Base-by-base conservation (phyloP, 768 basidiomycete genomes). In the Suillus luteus region DNA sequence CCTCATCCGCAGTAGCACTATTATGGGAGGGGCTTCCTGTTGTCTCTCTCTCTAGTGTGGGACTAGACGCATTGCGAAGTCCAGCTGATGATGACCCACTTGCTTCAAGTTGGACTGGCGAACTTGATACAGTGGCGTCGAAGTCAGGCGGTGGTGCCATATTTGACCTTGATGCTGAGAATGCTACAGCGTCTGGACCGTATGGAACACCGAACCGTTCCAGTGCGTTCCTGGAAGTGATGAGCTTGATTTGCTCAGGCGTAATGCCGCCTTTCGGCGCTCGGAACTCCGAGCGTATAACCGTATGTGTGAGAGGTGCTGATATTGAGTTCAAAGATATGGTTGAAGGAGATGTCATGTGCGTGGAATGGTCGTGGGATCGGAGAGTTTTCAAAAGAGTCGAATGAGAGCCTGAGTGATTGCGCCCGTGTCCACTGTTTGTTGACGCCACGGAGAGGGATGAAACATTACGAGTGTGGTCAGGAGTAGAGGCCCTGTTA, bases 261-360 rank as follows among this genome's bases (percentile, higher is more conserved):
- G 83, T 84, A 15, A 81, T 76, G 0, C 84, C 83, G 5, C 76
- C 71, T 57, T 74, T 73, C 24, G 83, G 83, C 62, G 86, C 90
- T 19, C 83, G 82, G 65, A 92, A 90, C 71, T 89, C 87, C 1
- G 91, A 88, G 27, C 89, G 86, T 24, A 83, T 78, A 33, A 83
- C 77, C 12, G 92, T 93, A 72, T 94, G 90, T 7, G 87, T 82
- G 10, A 94, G 82, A 8, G 92, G 92, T 5, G 89, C 71, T 6
- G 90, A 92, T 63, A 94, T 93, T 11, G 85, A 90, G 66, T 86
- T 80, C 41, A 92, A 79, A 19, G 91, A 91, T 62, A 91, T 86
- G 60, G 82, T 78, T 22, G 90, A 90, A 9, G 90, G 86, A 1
- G 88, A 90, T 40, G 81, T 85, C 55, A 86, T 80, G 61, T 78